Evolutionary conservation across 352 stramenopile genomes (phyloP).

Genomic region (Peronosclerospora sorghi): DNA sequence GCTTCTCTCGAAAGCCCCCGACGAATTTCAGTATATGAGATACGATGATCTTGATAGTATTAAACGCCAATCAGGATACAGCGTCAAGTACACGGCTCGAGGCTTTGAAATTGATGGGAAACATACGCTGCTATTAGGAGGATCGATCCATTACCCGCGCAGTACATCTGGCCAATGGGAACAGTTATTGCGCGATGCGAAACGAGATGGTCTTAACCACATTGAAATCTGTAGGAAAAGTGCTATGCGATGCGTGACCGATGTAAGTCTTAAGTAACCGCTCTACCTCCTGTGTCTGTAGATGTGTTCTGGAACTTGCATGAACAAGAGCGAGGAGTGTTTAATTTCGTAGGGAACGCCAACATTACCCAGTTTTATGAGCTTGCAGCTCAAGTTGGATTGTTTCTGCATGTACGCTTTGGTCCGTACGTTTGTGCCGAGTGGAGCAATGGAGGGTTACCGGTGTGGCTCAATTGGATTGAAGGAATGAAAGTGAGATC

Average conservation of each 20-base stretch:
- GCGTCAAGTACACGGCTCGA: constrained; percentile 29
- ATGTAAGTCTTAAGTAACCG: no score
- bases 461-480: constrained; percentile 49
- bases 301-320: constrained; percentile 71
- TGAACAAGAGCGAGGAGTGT: constrained; percentile 38
- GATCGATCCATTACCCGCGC: constrained; percentile 55
- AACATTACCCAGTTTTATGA: constrained; percentile 63
- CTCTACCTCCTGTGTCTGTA: constrained; percentile 17
- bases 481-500: constrained; percentile 35
- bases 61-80: constrained; percentile 37
- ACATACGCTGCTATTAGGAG: constrained; percentile 45
- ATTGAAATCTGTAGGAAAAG: constrained; percentile 65
- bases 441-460: constrained; percentile 54
- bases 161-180: constrained; percentile 46
- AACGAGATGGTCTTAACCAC: constrained; percentile 65
- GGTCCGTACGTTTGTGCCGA: constrained; percentile 58
- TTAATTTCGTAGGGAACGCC: constrained; percentile 32
- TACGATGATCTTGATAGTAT: constrained; percentile 39
- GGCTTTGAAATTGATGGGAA: constrained; percentile 53
- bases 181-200: constrained; percentile 43
- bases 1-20: neutral
- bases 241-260: no score
- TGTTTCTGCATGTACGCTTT: constrained; percentile 69
- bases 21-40: constrained; percentile 33
- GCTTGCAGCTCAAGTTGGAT: constrained; percentile 28